Evolutionary conservation across 2,329 filamentous ascomycete genomes (phyloP), one percentile per base, ranked within the genome.

Genomic region (Rhytidhysteron rufulum): DNA sequence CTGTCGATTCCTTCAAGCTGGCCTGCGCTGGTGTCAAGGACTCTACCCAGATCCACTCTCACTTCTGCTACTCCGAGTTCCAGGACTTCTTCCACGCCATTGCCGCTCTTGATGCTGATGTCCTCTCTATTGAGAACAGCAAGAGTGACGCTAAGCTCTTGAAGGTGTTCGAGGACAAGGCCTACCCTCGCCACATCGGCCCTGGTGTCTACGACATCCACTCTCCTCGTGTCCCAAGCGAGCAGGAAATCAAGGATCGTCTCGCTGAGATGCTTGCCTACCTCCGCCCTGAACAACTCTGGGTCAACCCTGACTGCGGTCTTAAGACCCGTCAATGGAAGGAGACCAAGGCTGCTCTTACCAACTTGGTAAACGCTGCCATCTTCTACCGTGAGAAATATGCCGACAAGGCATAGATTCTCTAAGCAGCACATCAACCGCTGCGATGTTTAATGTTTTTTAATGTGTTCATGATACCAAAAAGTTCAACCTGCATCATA

Each of bases 1-100:
- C 93, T 47, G 93, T 98, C 63, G 85, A 95, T 76, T 89, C 90
- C 60, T 98, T 98, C 89, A 89, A 88, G 70, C 88, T 98, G 55
- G 84, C 91, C 54, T 94, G 90, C 60, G 83, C 89, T 46, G 93
- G 89, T 69, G 91, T 98, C 47, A 75, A 89, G 74, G 88, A 98
- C 72, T 87, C 85, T 44, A 98, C 93, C 56, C 93, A 98, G 81
- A 96, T 98, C 71, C 93, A 98, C 85, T 96, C 90, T 51, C 93
- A 98, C 80, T 98, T 98, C 87, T 98, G 93, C 74, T 98, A 98
- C 85, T 97, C 93, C 39, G 93, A 98, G 81, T 98, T 98, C 88
- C 93, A 98, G 78, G 93, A 98, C 80, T 98, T 98, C 82, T 98
- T 98, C 89, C 88, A 97, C 75, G 93, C 93, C 74, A 98, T 98